These are phyloP conservation scores for Termitomyces sp. DNA, from an alignment of 768 basidiomycete species.

Conservation along the genomic window DNA sequence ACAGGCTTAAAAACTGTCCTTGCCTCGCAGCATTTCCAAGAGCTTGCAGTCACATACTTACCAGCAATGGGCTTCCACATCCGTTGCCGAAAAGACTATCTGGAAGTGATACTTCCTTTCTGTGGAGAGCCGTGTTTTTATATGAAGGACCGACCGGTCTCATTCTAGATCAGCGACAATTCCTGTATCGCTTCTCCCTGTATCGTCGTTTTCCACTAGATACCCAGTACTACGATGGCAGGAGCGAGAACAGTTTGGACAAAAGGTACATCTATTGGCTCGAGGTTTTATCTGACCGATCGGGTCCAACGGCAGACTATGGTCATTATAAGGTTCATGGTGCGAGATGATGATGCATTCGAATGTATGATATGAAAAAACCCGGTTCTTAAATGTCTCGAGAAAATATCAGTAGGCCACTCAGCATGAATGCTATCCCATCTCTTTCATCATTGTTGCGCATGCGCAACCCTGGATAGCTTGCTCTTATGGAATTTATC, in stretches of 20 bases:
- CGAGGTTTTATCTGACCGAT: slow-evolving; percentile 27
- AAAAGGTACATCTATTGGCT: background rate
- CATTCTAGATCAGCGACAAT: background rate
- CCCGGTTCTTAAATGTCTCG: slow-evolving; percentile 24
- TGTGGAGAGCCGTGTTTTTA: too few species aligned
- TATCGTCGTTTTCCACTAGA: background rate
- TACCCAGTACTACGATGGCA: background rate
- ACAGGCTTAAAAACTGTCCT: too few species aligned
- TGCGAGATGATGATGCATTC: slow-evolving; percentile 39
- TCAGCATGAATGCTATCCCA: slow-evolving; percentile 37
- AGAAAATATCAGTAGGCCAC: slow-evolving; percentile 42
- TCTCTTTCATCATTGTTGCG: slow-evolving; percentile 31
- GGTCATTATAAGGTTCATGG: slow-evolving; percentile 39
- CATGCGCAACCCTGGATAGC: slow-evolving; percentile 26
- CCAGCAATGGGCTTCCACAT: too few species aligned
- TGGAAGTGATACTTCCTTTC: too few species aligned
- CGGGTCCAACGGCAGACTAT: slow-evolving; percentile 32
- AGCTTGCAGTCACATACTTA: too few species aligned
- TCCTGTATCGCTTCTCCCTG: slow-evolving; percentile 5
- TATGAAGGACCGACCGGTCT: too few species aligned
- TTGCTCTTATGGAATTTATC: slow-evolving; percentile 41
- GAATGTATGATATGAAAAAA: slow-evolving; percentile 30
- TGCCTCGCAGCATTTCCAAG: too few species aligned
- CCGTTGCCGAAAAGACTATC: too few species aligned
- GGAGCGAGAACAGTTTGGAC: background rate